Evolutionary conservation across 345 rosid genomes (phyloP).

Genomic region (Cardamine occulta): DNA sequence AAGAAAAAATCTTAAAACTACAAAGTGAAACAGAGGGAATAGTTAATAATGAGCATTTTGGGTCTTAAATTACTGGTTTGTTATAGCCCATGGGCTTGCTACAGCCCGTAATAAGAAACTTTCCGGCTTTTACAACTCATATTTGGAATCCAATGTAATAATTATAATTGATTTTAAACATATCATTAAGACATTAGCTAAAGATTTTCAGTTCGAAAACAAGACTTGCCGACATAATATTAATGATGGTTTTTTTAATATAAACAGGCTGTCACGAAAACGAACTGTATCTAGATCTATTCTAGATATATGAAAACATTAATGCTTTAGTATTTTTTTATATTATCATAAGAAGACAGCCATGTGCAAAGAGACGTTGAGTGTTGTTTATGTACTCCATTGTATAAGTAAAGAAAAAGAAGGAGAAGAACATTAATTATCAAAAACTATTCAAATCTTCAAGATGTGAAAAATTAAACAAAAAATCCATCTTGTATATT

Average conservation of each 20-base stretch:
- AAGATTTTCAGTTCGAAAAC: not conserved
- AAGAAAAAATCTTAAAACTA: no score
- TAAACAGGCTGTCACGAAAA: not conserved
- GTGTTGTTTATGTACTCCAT: not conserved
- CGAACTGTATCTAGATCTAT: constrained; percentile 4
- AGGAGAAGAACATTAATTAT: constrained; percentile 1
- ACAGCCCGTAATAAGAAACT: not conserved
- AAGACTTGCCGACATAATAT: not conserved
- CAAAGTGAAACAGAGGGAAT: no score
- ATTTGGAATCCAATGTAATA: not conserved
- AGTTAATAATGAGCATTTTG: not conserved
- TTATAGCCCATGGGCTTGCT: not conserved
- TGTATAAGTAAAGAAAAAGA: constrained; percentile 5
- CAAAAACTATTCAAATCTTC: constrained; percentile 6
- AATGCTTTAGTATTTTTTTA: not conserved
- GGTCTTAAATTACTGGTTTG: not conserved
- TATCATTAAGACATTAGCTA: no score
- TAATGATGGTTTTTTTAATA: not conserved
- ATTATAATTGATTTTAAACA: not conserved
- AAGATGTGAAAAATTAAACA: not conserved
- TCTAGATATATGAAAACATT: not conserved
- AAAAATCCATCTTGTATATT: not conserved
- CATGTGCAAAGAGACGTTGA: not conserved
- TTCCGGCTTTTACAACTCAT: not conserved
- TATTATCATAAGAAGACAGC: not conserved